These are phyloP conservation scores for Phytophthora hybrid DNA, from an alignment of 352 stramenopile species.

Conservation along the genomic window DNA sequence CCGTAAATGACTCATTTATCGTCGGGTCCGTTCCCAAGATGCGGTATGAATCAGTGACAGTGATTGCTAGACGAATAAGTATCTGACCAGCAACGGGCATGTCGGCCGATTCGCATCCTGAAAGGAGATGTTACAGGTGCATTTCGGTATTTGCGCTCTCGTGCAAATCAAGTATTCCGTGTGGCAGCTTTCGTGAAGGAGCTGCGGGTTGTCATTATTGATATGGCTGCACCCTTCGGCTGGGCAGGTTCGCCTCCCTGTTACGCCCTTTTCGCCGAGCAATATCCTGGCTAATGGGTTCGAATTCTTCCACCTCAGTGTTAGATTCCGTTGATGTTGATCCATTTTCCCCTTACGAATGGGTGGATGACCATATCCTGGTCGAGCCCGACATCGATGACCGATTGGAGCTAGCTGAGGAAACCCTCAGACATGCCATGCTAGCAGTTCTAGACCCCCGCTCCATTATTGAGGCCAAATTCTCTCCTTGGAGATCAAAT, in stretches of 20 bases:
- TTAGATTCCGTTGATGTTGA: neutral
- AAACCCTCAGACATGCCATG: too few species aligned
- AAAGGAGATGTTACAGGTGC: slow-evolving; percentile 30
- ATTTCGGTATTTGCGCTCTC: slow-evolving; percentile 13
- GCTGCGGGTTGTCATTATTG: slow-evolving; percentile 9
- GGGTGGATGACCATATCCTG: slow-evolving; percentile 44
- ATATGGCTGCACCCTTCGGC: slow-evolving; percentile 10
- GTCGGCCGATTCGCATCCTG: neutral
- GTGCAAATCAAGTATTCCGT: slow-evolving; percentile 7
- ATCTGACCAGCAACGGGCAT: neutral
- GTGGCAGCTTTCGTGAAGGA: slow-evolving; percentile 20
- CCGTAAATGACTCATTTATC: slow-evolving; percentile 8
- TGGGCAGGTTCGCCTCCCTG: neutral
- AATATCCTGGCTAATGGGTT: neutral
- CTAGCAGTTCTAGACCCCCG: too few species aligned
- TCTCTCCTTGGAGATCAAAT: neutral
- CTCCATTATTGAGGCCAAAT: too few species aligned
- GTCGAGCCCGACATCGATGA: slow-evolving; percentile 20
- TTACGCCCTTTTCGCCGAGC: neutral
- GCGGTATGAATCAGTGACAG: slow-evolving; percentile 18
- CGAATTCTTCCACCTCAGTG: neutral
- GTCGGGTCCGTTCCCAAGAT: slow-evolving; percentile 9
- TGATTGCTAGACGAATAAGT: slow-evolving; percentile 22
- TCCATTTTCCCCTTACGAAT: slow-evolving; percentile 38
- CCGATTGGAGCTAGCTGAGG: neutral